phyloP scores from a whole-genome alignment of 1,284 basidiomycete genomes.

The Microbotryum scabiosae region DNA sequence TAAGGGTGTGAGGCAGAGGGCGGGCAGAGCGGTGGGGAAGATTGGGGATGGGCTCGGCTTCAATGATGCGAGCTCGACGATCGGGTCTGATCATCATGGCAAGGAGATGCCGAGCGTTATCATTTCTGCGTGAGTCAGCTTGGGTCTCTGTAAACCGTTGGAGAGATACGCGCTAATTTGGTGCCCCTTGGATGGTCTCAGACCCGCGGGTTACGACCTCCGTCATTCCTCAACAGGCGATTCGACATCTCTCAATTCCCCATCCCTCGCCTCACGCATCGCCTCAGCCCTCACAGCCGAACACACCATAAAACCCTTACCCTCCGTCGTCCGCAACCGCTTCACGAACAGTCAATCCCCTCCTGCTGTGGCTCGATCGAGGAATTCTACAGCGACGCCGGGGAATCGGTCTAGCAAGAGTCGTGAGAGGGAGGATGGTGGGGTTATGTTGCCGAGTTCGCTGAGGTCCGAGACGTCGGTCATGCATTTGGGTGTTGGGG shows the following conservation, averaged over 20 bases:
- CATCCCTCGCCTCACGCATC: not conserved
- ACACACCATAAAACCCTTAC: not conserved
- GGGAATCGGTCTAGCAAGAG: not conserved
- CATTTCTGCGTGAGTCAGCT: constrained; percentile 1
- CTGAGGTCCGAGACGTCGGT: not conserved
- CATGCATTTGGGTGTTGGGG: not conserved
- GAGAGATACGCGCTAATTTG: no score
- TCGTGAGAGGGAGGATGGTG: not conserved
- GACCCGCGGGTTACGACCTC: not conserved
- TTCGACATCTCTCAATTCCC: not conserved
- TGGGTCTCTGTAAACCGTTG: no score
- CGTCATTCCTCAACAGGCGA: not conserved
- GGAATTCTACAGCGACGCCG: not conserved
- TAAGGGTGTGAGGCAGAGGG: constrained; percentile 5
- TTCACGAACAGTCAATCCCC: not conserved
- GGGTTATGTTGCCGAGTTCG: not conserved
- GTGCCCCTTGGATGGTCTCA: not conserved
- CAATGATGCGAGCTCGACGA: not conserved
- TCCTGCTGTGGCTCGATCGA: not conserved
- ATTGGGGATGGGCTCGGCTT: constrained; percentile 3
- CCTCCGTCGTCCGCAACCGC: not conserved
- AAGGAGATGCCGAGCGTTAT: not conserved
- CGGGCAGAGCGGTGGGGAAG: constrained; percentile 4
- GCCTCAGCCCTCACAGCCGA: constrained; percentile 1
- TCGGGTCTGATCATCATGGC: not conserved